A percentile compares a stretch with the other conserved stretches of the same genome.
phyloP scores from a whole-genome alignment of 2,329 filamentous ascomycete species.

The Cladorrhinum sp. region DNA sequence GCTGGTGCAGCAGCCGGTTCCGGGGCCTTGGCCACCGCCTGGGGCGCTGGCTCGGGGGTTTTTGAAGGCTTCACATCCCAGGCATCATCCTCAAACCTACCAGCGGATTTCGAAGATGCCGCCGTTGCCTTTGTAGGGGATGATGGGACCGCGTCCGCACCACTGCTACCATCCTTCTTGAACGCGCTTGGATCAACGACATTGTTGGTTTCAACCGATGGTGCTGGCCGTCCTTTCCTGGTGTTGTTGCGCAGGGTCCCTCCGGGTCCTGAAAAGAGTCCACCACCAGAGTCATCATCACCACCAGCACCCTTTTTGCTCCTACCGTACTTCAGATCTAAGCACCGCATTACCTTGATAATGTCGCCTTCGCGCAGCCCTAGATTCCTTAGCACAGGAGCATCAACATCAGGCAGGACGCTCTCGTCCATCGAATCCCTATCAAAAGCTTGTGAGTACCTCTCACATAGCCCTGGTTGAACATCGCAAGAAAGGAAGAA shows the following conservation, averaged over 20 bases:
- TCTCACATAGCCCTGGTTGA: slow-evolving; percentile 86
- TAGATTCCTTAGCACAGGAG: slow-evolving; percentile 76
- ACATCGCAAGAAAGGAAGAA: slow-evolving; percentile 95
- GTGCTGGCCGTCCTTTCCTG: slow-evolving; percentile 82
- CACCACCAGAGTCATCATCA: slow-evolving; percentile 57
- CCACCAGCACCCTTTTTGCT: slow-evolving; percentile 56
- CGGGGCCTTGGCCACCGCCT: slow-evolving; percentile 21
- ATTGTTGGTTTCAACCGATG: slow-evolving; percentile 81
- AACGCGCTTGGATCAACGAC: slow-evolving; percentile 86
- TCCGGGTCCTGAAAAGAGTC: slow-evolving; percentile 90
- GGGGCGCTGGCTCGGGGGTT: slow-evolving; percentile 37
- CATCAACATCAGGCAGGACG: slow-evolving; percentile 83
- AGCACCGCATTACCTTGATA: slow-evolving; percentile 84
- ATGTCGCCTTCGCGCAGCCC: slow-evolving; percentile 97
- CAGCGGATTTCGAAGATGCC: slow-evolving; percentile 28
- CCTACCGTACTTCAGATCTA: slow-evolving; percentile 78
- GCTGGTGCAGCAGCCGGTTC: slow-evolving; percentile 32
- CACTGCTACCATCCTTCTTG: slow-evolving; percentile 48
- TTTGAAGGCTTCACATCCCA: slow-evolving; percentile 91
- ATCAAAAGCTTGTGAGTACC: slow-evolving; percentile 85
- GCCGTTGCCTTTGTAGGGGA: slow-evolving; percentile 34
- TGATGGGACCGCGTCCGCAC: slow-evolving; percentile 20
- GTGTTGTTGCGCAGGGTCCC: slow-evolving; percentile 92
- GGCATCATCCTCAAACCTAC: slow-evolving; percentile 90
- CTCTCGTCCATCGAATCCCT: slow-evolving; percentile 96